Evolutionary conservation across 2,329 filamentous ascomycete genomes (phyloP), one percentile per base, ranked within the genome.

Genomic region (Trichoderma koningii): DNA sequence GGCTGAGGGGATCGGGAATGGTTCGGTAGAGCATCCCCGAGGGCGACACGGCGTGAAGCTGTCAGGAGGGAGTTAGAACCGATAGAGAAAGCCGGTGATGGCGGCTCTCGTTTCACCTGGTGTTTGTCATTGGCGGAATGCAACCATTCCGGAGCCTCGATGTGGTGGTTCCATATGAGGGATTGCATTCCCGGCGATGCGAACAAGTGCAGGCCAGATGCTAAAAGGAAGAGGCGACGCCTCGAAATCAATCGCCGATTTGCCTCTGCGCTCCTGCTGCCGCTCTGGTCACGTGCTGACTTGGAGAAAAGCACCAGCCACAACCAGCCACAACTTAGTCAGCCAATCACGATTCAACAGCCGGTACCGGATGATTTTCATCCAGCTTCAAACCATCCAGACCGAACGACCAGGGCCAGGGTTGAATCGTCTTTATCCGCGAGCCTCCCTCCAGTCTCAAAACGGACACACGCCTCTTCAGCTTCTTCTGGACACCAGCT

Each of bases 181-280:
- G 47, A 28, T 23, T 7, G 60, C 26, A 38, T 55, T 38, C 19
- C 30, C 28, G 3, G 17, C n/a, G 26, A 14, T 19, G 21, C 19
- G 48, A 52, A 14, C 34, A 45, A 44, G 19, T 52, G 12, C 59
- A 23, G 41, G 50, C 50, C 26, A 53, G 38, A 63, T 55, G 50
- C 50, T 55, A 55, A 63, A 63, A 55, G 41, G 50, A 26, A 63
- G 56, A 60, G 50, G n/a, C 50, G 26, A 26, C 57, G 34, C 48
- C 17, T 45, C 26, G 19, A 52, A 52, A 30, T 7, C 15, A 52
- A 41, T 38, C 34, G 34, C 34, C 34, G 34, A 41, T 52, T 42
- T 41, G 45, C 45, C 15, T 51, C 21, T 19, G 42, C 21, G 34
- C 23, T 23, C 7, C 48, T 17, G 48, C 19, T 34, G 12, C 15